Percentiles rank a stretch among this genome's conserved stretches.
These are phyloP conservation scores for Helianthus tuberosus DNA, from an alignment of 129 eudicot species.

Conservation along the genomic window DNA sequence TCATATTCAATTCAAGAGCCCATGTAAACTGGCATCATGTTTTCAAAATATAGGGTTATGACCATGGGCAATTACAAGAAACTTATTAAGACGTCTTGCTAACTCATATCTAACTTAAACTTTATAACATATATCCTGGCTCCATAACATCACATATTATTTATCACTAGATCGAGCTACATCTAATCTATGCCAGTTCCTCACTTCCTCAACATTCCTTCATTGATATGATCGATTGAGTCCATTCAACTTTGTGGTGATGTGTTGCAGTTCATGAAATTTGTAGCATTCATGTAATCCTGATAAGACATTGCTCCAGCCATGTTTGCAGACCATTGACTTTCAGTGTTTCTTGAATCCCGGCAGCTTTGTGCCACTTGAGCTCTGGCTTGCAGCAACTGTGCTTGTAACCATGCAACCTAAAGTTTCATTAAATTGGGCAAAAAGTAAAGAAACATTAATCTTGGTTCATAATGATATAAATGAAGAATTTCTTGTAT, in stretches of 20 bases:
- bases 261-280: constrained; percentile 31
- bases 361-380: constrained; percentile 52
- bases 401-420: constrained; percentile 92
- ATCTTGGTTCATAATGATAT: too few relatives aligned
- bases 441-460: not conserved
- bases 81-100: too few relatives aligned
- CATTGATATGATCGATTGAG: constrained; percentile 44
- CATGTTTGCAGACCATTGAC: constrained; percentile 46
- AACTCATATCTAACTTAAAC: too few relatives aligned
- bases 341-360: constrained; percentile 47
- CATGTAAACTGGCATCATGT: too few relatives aligned
- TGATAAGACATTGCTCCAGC: constrained; percentile 29
- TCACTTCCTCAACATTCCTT: constrained; percentile 81
- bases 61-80: too few relatives aligned
- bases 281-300: constrained; percentile 31
- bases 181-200: constrained; percentile 37
- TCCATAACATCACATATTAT: constrained; percentile 17
- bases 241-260: constrained; percentile 74
- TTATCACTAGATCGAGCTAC: constrained; percentile 27
- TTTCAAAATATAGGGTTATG: too few relatives aligned
- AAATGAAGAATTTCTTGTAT: too few relatives aligned
- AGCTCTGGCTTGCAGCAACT: constrained; percentile 77
- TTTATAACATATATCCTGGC: constrained; percentile 1
- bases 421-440: constrained; percentile 12
- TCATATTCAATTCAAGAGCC: too few relatives aligned